phyloP scores from a whole-genome alignment of 2,329 filamentous ascomycete genomes.

The Arthrinium phaeospermum region DNA sequence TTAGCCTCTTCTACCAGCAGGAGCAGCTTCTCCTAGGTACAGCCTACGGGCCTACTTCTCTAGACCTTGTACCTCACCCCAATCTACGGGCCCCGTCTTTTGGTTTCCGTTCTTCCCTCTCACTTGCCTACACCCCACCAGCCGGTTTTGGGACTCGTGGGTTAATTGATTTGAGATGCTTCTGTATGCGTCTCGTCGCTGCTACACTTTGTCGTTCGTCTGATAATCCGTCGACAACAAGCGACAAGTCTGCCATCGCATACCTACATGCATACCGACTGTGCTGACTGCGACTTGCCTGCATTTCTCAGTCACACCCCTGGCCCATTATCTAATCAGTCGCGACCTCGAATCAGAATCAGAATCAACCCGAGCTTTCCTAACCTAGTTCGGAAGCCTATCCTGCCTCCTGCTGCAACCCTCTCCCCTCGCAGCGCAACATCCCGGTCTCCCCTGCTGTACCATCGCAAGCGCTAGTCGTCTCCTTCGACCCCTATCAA shows the following conservation, averaged over 20 bases:
- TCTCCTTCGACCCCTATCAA: slow-evolving; percentile 11
- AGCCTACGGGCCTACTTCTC: neutral
- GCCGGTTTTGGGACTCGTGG: neutral
- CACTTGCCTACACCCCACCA: neutral
- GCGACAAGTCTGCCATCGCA: neutral
- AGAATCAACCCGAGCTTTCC: neutral
- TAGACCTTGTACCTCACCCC: neutral
- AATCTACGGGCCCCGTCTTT: neutral
- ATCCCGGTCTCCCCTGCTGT: slow-evolving; percentile 6
- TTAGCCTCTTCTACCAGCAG: neutral
- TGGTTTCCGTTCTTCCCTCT: neutral
- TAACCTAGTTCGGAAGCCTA: slow-evolving; percentile 13
- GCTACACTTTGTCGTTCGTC: neutral
- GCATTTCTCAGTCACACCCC: neutral
- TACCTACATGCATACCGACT: neutral
- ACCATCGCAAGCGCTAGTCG: slow-evolving; percentile 8
- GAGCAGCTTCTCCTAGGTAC: neutral
- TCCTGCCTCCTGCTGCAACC: neutral
- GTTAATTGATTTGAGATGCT: neutral
- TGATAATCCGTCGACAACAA: neutral
- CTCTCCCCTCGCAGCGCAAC: neutral
- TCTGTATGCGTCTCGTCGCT: neutral
- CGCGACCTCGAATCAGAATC: neutral
- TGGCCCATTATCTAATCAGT: neutral
- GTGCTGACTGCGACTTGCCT: neutral